Evolutionary conservation across 192 early-diverging fungal species (phyloP), one percentile per base, ranked within the genome.

Genomic region (Linnemannia zychae): DNA sequence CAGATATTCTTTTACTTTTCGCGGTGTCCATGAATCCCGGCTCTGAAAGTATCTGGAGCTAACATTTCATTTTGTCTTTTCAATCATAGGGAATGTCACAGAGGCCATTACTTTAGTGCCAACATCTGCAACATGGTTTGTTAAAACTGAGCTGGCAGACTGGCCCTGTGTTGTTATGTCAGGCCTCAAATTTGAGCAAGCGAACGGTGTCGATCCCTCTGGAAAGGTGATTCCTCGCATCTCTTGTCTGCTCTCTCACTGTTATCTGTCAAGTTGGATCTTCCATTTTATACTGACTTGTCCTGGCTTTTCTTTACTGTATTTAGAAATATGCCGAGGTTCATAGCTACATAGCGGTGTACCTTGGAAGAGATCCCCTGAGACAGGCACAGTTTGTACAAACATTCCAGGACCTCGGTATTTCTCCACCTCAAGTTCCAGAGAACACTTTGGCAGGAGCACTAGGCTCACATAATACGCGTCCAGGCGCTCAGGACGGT

Each of bases 101-200:
- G 83, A 85, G 34, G 83, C 83, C 7, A 79, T 85, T 18, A 72
- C 83, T 31, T 47, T 85, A 2, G 72, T 85, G n/a, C 83, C 83
- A 22, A 79, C 77, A 37, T 85, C 83, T 2, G 77, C 83, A 0
- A 76, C 77, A 31, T 85, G 83, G 83, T 85, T 85, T 31, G 73
- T 73, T 3, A 79, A 68, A 38, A 79, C 83, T 9, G 77, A 76
- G 50, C 31, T 85, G 74, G 83, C 83, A 12, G 83, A 85, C 22
- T 85, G 83, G 83, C 83, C 83, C 4, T 85, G 83, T 28, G 83
- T 85, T 0, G 77, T 85, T n/a, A 85, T 85, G 83, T 71, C 83
- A 47, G 83, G 83, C 47, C 78, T 79, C 11, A 85, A 85, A 49
- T 85, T 85, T 57, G 83, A 85, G 20, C 83, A 79, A 38, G 77